Conservation (phyloP, 257 asterid genomes). For the Solanum pennellii region DNA sequence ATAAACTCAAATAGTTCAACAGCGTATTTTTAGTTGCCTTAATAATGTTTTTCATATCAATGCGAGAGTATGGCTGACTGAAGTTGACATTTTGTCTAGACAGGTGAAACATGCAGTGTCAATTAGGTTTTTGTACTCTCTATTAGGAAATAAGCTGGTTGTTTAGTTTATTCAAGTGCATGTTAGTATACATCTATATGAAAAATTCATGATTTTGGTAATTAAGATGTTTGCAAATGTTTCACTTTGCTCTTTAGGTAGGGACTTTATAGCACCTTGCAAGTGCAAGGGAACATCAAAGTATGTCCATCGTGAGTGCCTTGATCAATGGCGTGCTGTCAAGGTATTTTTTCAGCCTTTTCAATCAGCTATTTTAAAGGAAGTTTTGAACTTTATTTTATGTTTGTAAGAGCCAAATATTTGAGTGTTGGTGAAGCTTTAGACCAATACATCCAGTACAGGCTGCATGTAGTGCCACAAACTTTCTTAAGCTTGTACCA, state of each 20-base stretch:
- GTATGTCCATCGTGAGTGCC: conserved; percentile 86
- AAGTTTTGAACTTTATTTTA: not conserved
- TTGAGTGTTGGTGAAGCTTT: not conserved
- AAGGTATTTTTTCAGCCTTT: conserved; percentile 31
- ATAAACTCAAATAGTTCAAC: not conserved
- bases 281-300: conserved; percentile 89
- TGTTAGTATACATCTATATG: not conserved
- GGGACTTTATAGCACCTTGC: conserved; percentile 97
- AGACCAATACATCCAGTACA: not conserved
- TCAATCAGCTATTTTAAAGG: not conserved
- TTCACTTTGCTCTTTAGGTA: conserved; percentile 40
- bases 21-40: not conserved
- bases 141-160: not conserved
- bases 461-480: not conserved
- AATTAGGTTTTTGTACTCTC: not conserved
- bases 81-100: not conserved
- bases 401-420: not conserved
- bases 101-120: not conserved
- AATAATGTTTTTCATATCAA: not conserved
- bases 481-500: not conserved
- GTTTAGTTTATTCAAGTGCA: not conserved
- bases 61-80: not conserved
- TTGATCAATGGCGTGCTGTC: conserved; percentile 96
- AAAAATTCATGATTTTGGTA: not conserved
- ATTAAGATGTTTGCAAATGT: not conserved